A percentile compares a stretch with the other conserved stretches of the same genome.
Conservation (phyloP, 2,329 filamentous ascomycete species). For the Cladosporium sp. region DNA sequence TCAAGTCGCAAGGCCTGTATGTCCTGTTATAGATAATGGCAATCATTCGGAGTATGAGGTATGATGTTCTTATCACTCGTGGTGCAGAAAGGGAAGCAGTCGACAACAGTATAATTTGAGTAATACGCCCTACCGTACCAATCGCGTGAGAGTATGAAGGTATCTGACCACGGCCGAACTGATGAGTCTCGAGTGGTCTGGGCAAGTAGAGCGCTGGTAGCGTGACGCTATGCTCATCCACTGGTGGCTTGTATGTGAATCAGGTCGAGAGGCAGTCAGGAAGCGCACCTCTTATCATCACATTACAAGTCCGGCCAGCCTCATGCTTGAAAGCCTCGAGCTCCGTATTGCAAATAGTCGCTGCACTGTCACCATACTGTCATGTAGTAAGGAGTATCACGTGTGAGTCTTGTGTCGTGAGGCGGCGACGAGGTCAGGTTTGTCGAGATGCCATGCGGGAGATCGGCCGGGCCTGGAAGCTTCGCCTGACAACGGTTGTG, state of each 20-base stretch:
- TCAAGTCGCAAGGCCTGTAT: not conserved
- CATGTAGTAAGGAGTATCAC: not conserved
- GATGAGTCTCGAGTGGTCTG: not conserved
- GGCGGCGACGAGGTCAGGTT: not conserved
- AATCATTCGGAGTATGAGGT: too few relatives aligned
- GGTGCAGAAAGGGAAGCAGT: not conserved
- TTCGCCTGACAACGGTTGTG: not conserved
- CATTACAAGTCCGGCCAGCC: constrained; percentile 1
- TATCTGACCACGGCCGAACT: not conserved
- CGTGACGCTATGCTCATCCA: not conserved
- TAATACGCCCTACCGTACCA: not conserved
- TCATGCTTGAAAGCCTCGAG: not conserved
- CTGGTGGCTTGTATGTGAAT: constrained; percentile 16
- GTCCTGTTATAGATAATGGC: too few relatives aligned
- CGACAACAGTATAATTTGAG: not conserved
- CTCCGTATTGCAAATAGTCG: not conserved
- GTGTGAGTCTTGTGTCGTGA: not conserved
- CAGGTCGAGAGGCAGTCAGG: not conserved
- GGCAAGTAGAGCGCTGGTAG: not conserved
- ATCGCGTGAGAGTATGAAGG: not conserved
- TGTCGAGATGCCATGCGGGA: not conserved
- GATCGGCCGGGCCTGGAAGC: not conserved
- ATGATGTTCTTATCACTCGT: not conserved
- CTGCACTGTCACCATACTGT: not conserved
- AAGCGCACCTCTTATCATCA: not conserved